Base-by-base conservation (phyloP, 164 flowering plant genomes). In the Magnolia changhungtana region DNA sequence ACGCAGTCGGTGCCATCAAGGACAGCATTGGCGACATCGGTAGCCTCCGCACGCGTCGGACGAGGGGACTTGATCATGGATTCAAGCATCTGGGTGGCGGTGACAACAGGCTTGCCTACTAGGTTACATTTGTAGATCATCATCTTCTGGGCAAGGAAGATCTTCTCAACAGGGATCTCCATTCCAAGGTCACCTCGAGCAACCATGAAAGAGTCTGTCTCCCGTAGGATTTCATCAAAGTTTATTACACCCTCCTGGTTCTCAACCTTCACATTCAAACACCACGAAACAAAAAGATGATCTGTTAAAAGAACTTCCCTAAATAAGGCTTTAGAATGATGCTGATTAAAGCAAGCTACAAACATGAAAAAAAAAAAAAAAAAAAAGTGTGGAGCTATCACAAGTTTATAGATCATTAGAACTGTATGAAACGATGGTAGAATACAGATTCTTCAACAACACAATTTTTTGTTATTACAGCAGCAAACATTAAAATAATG, bases 181-280 rank as follows among this genome's bases (percentile, higher is more conserved):
- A 92, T 92, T 74, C 97, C 97, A 31, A 92, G 94, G 81, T 92
- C 97, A 72, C 97, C 97, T 77, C 97, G 93, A 24, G 97, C 97
- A 90, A 92, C 97, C 97, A 92, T 92, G 82, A 88, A 92, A 0
- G 93, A 80, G 68, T 92, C 97, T 7, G 95, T 91, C 88, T 92
- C 95, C 9, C 92, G 89, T 77, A 92, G 84, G 74, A 92, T 92
- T 71, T 92, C 97, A 79, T 92, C 97, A 76, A 92, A 92, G 86
- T 92, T 92, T 72, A 90, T 71, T 20, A 92, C 97, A 58, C 97
- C 97, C 78, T 92, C 95, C 84, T 92, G 97, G 83, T 92, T 92
- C 85, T 92, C 97, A 76, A 91, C 92, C 97, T 91, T 49, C 10
- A 78, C 58, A 73, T 24, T 74, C 27, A 67, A 67, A 74, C 69